A percentile compares a stretch with the other conserved stretches of the same genome.
These are phyloP conservation scores for Gonapodya sp. DNA, from an alignment of 192 early-diverging fungal genomes.

Conservation along the genomic window DNA sequence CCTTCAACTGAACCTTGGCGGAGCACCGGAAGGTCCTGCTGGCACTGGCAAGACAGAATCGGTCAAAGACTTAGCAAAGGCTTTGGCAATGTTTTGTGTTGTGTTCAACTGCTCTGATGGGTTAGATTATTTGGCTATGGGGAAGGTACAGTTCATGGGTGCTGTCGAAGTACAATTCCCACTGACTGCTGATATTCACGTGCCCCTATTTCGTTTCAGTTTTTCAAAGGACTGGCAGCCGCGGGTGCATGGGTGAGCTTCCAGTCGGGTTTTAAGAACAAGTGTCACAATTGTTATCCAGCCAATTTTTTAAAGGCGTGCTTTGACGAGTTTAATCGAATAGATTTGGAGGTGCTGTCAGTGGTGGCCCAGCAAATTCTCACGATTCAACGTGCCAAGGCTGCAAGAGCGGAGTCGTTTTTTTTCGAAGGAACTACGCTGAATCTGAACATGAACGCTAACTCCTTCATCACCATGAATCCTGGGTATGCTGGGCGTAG, in stretches of 20 bases:
- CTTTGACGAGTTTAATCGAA: slow-evolving; percentile 20
- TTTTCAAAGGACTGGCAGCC: slow-evolving; percentile 50
- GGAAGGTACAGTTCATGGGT: slow-evolving; percentile 16
- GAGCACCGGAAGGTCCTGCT: slow-evolving; percentile 51
- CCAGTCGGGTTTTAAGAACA: no score
- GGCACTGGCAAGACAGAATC: slow-evolving; percentile 54
- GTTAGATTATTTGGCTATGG: slow-evolving; percentile 55
- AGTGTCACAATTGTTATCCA: no score
- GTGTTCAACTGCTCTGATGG: slow-evolving; percentile 58
- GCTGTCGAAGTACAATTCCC: no score
- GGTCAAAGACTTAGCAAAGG: slow-evolving; percentile 53
- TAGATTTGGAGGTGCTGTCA: slow-evolving; percentile 51
- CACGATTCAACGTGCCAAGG: slow-evolving; percentile 51
- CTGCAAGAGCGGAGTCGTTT: slow-evolving; percentile 42
- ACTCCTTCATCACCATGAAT: slow-evolving; percentile 58
- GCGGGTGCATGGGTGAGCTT: slow-evolving; percentile 58
- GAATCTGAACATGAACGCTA: slow-evolving; percentile 38
- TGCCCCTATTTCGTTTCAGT: slow-evolving; percentile 36
- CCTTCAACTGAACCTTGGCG: slow-evolving; percentile 49
- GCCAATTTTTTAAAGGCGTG: background rate
- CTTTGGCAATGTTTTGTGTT: slow-evolving; percentile 56
- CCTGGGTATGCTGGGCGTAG: slow-evolving; percentile 50
- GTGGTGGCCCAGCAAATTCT: slow-evolving; percentile 55
- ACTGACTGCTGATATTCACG: no score
- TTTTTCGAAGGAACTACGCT: slow-evolving; percentile 49